Evolutionary conservation across 1,284 basidiomycete genomes (phyloP), one percentile per base, ranked within the genome.

Genomic region (Anthracocystis panici-leucophaei): DNA sequence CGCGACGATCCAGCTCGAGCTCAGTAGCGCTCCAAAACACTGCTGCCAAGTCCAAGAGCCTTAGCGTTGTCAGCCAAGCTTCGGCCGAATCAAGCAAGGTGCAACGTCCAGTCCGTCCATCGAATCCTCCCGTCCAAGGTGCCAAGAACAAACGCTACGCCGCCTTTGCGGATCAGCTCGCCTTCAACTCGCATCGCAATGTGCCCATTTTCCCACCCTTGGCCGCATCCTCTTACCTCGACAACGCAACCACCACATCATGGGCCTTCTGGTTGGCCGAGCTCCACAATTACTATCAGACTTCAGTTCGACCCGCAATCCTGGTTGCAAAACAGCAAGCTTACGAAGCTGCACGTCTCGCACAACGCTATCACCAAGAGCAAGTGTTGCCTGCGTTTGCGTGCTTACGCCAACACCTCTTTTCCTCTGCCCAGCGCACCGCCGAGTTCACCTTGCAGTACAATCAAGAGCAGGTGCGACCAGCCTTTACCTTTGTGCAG

Each of bases 191-290:
- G 11, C 40, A 27, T 11, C 18, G 40, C 25, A 58, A 65, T 25
- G 16, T 45, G 16, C 57, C 57, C 7, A 51, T 71, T 3, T 41
- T 61, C 33, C 62, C 68, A n/a, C n/a, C 27, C 5, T 33, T 38
- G 23, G 20, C 54, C 7, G 16, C 41, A n/a, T 35, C 33, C 5
- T 56, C 57, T 8, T 65, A 60, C 20, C 57, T 70, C 40, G 67
- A 56, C 45, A 64, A 70, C 40, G 68, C 68, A 8, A 65, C 68
- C 49, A 71, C 68, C 10, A 62, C 55, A 5, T 57, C 71, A 5
- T 74, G 71, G 71, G 62, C 48, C 21, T 74, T 61, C 42, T 74
- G 71, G 71, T 29, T 65, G 12, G 57, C 41, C 5, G 61, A 68
- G 25, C 61, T 74, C 38, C 45, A 61, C 27, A 58, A 38, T 11